A percentile compares a stretch with the other conserved stretches of the same genome.
phyloP scores from a whole-genome alignment of 345 rosid genomes.

The Moricandia moricandioides region DNA sequence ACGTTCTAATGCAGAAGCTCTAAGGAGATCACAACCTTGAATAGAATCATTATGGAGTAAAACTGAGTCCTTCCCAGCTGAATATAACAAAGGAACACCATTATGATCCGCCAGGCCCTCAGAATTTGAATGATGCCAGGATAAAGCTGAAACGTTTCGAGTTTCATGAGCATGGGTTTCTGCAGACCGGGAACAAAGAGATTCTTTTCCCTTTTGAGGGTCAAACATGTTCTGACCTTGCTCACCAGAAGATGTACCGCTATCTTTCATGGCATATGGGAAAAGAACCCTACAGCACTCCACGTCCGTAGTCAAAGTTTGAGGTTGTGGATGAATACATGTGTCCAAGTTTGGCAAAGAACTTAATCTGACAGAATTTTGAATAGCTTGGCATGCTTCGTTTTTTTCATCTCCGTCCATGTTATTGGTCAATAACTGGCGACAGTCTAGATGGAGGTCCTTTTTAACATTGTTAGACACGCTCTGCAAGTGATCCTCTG shows the following conservation, averaged over 20 bases:
- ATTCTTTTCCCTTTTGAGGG: slow-evolving; percentile 40
- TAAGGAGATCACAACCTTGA: slow-evolving; percentile 42
- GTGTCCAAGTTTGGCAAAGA: slow-evolving; percentile 41
- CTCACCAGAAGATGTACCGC: slow-evolving; percentile 42
- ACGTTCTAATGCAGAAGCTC: slow-evolving; percentile 50
- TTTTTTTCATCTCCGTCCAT: slow-evolving; percentile 41
- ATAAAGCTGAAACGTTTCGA: slow-evolving; percentile 41
- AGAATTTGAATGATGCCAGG: slow-evolving; percentile 45
- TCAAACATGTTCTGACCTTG: slow-evolving; percentile 42
- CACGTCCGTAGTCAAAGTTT: slow-evolving; percentile 67
- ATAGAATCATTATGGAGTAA: slow-evolving; percentile 36
- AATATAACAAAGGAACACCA: slow-evolving; percentile 36
- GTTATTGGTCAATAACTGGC: slow-evolving; percentile 45
- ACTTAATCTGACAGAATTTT: slow-evolving; percentile 42
- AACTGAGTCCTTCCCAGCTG: slow-evolving; percentile 39
- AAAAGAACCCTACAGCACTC: slow-evolving; percentile 85
- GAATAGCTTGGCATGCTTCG: slow-evolving; percentile 46
- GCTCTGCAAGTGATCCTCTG: slow-evolving; percentile 51
- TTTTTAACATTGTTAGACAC: slow-evolving; percentile 43
- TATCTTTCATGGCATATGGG: slow-evolving; percentile 50
- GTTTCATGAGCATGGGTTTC: slow-evolving; percentile 45
- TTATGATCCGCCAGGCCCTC: slow-evolving; percentile 40
- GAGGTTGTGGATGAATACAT: slow-evolving; percentile 45
- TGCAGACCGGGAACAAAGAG: slow-evolving; percentile 35
- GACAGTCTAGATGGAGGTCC: slow-evolving; percentile 50